Evolutionary conservation across 768 basidiomycete species (phyloP).

Genomic region (Floccularia luteovirens): DNA sequence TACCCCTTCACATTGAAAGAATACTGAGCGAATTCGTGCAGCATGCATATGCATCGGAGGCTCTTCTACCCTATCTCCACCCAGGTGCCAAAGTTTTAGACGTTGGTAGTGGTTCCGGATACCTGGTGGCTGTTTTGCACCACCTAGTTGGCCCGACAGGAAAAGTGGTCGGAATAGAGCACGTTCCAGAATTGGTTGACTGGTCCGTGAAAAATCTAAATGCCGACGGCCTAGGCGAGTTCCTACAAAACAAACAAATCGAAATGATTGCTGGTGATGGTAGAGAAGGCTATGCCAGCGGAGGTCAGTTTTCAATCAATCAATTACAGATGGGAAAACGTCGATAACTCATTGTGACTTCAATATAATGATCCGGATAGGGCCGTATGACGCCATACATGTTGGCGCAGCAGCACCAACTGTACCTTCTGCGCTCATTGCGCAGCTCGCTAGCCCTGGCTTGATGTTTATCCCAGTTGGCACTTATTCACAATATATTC

Average conservation of each 20-base stretch:
- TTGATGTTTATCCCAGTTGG: conserved; percentile 95
- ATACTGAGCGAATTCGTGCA: conserved; percentile 12
- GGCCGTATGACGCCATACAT: conserved; percentile 80
- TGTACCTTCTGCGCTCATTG: conserved; percentile 62
- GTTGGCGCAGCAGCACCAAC: conserved; percentile 88
- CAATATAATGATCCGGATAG: no score
- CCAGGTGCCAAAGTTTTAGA: conserved; percentile 78
- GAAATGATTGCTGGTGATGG: conserved; percentile 75
- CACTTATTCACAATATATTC: conserved; percentile 45
- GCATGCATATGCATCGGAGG: conserved; percentile 84
- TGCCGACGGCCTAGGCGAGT: conserved; percentile 52
- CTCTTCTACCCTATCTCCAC: conserved; percentile 63
- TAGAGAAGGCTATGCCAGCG: conserved; percentile 46
- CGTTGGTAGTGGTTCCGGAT: conserved; percentile 85
- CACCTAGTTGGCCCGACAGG: conserved; percentile 54
- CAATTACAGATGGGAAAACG: conserved; percentile 1
- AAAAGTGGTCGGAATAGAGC: conserved; percentile 85
- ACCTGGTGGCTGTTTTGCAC: conserved; percentile 76
- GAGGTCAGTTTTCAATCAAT: conserved; percentile 12
- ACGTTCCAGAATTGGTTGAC: conserved; percentile 71
- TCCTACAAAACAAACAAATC: conserved; percentile 48
- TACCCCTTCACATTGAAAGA: neutral
- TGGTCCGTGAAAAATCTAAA: conserved; percentile 64
- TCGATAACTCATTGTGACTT: neutral
- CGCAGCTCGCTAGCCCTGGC: conserved; percentile 71